phyloP scores from a whole-genome alignment of 176 grass and related monocot species.

The Oryza longistaminata region DNA sequence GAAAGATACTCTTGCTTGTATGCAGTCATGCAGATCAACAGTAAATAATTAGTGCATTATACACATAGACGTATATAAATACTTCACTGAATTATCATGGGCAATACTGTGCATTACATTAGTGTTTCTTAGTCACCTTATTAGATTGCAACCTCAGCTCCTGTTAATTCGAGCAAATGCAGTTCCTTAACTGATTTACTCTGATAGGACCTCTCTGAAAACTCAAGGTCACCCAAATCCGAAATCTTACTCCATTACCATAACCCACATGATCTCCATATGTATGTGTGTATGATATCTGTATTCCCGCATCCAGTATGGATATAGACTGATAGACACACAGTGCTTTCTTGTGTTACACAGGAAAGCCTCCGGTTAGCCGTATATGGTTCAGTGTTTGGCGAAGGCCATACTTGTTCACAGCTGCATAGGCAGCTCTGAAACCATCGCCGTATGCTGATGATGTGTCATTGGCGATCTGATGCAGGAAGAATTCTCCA shows the following conservation, averaged over 20 bases:
- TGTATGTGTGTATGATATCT: constrained; percentile 1
- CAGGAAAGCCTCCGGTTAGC: constrained; percentile 56
- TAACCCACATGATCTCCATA: background rate
- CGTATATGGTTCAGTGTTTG: constrained; percentile 77
- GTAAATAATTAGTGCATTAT: background rate
- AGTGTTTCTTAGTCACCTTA: constrained; percentile 24
- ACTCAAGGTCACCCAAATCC: constrained; percentile 39
- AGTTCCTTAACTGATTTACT: constrained; percentile 45
- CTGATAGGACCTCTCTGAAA: constrained; percentile 46
- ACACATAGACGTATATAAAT: background rate
- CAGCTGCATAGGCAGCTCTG: constrained; percentile 72
- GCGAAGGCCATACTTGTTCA: constrained; percentile 77
- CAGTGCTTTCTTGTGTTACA: constrained; percentile 34
- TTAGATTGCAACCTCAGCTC: constrained; percentile 20
- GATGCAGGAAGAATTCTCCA: constrained; percentile 94
- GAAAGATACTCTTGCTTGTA: background rate
- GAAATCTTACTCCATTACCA: background rate
- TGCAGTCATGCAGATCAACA: background rate
- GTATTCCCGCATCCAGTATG: background rate
- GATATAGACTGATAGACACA: background rate
- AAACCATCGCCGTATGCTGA: constrained; percentile 85
- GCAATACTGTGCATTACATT: constrained; percentile 18
- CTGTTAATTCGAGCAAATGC: constrained; percentile 45
- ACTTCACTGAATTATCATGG: constrained; percentile 31
- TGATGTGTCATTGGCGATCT: constrained; percentile 86